Base-by-base conservation (phyloP, 768 basidiomycete species). In the Kwoniella newhampshirensis region DNA sequence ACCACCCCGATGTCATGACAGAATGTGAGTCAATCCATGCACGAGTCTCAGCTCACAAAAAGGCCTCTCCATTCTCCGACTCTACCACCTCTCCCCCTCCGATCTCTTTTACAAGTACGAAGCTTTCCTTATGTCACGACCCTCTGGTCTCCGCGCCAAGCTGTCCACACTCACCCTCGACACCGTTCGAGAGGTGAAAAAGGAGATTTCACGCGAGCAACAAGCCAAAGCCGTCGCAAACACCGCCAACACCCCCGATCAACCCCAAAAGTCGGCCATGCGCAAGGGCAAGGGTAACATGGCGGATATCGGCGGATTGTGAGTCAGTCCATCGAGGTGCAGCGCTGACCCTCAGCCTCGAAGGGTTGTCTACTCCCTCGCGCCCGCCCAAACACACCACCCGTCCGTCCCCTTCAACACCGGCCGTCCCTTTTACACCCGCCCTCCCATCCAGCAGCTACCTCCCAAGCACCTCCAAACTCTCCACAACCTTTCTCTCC, bases 41-140 rank as follows among this genome's bases (percentile, higher is more conserved):
- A n/a, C n/a, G 32, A 32, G 32, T 32, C 27, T 17, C 36, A 1
- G 46, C 53, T 51, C 36, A 64, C 39, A 20, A 18, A 1, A 64
- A 81, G 80, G 79, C 54, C 59, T 78, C 1, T 71, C 77, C 6
- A 78, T 81, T 6, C 74, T 78, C 44, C 67, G 75, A 1, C 54
- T 76, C n/a, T 81, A 79, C 72, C 70, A 67, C 37, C 67, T 80
- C 20, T 48, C 69, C 2, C 70, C 78, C 8, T 63, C 77, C 23
- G 73, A 77, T 30, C 75, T 81, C 17, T 79, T 68, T 66, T 80
- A 71, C 75, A 77, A 79, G 57, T 80, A 80, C 76, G 78, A 81
- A 63, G 79, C 80, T 3, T 78, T 78, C 59, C 57, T 76, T 20
- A 60, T 78, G 36, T 72, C 74, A 21, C 60, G 65, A 4, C 66